Conservation (phyloP, 2,329 filamentous ascomycete genomes). For the Rachicladosporium sp. region DNA sequence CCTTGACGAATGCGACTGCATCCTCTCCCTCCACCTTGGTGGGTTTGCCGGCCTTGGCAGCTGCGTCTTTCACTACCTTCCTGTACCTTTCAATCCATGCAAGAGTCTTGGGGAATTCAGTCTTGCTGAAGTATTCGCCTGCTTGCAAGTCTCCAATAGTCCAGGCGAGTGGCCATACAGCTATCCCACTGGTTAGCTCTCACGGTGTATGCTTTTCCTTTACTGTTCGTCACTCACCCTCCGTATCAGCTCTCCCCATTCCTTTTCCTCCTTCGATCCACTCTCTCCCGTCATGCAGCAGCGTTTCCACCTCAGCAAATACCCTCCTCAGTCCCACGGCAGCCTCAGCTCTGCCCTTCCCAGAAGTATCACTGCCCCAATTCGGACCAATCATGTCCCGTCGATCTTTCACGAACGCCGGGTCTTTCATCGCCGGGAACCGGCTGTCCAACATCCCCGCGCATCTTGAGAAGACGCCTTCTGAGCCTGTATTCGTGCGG, state of each 20-base stretch:
- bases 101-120: constrained; percentile 7
- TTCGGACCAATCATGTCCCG: constrained; percentile 9
- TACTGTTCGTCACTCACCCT: constrained; percentile 4
- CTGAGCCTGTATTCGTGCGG: constrained; percentile 9
- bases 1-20: constrained; percentile 7
- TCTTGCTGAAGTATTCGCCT: neutral
- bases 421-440: constrained; percentile 5
- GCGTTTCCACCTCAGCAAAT: constrained; percentile 11
- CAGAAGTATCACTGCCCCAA: constrained; percentile 2
- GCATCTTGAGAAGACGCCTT: constrained; percentile 8
- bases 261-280: constrained; percentile 9
- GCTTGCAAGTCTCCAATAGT: neutral
- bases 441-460: constrained; percentile 15
- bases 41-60: constrained; percentile 4
- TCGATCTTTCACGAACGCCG: constrained; percentile 8
- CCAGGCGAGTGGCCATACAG: too few relatives aligned
- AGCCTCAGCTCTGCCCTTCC: constrained; percentile 6
- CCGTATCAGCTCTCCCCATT: constrained; percentile 11
- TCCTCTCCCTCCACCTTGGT: constrained; percentile 10
- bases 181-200: too few relatives aligned
- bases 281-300: constrained; percentile 11
- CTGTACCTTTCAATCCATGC: constrained; percentile 9
- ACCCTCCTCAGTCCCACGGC: constrained; percentile 9
- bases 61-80: constrained; percentile 6
- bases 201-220: too few relatives aligned